A percentile compares a stretch with the other conserved stretches of the same genome.
Conservation (phyloP, 1,284 basidiomycete species). For the Caloboletus inedulis region DNA sequence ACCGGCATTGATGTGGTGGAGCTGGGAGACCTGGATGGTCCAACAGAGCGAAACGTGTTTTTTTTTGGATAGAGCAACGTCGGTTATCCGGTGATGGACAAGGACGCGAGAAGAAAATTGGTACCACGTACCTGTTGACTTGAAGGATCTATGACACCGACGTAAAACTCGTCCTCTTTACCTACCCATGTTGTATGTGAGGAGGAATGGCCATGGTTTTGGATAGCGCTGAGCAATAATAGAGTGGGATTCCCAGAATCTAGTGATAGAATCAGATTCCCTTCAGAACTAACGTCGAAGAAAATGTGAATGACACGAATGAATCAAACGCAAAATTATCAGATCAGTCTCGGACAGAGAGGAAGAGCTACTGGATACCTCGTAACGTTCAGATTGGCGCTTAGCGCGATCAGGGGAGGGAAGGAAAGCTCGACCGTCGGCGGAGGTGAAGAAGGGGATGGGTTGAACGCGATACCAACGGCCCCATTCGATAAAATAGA, state of each 20-base stretch:
- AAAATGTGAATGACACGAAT: not conserved
- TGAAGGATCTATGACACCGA: conserved; percentile 45
- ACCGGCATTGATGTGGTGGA: conserved; percentile 69
- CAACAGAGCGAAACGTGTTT: not conserved
- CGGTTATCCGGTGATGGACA: not conserved
- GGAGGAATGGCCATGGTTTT: conserved; percentile 37
- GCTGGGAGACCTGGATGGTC: conserved; percentile 38
- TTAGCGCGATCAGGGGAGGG: conserved; percentile 53
- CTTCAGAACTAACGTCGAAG: conserved; percentile 54
- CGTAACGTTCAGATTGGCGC: conserved; percentile 53
- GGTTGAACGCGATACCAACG: conserved; percentile 63
- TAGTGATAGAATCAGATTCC: conserved; percentile 73
- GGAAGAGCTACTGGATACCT: conserved; percentile 38
- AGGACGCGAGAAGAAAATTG: not conserved
- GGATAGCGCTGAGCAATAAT: conserved; percentile 62
- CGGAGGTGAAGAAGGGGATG: conserved; percentile 19
- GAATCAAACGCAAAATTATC: not conserved
- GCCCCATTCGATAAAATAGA: conserved; percentile 64
- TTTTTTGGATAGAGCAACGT: not conserved
- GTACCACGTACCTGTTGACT: conserved; percentile 12
- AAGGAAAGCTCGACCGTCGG: conserved; percentile 42
- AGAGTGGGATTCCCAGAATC: conserved; percentile 68
- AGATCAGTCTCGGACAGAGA: not conserved
- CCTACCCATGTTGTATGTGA: conserved; percentile 7
- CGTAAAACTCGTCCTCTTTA: conserved; percentile 70